These are phyloP conservation scores for Amaranthus hypochondriacus DNA, from an alignment of 148 eudicot species.

Conservation along the genomic window DNA sequence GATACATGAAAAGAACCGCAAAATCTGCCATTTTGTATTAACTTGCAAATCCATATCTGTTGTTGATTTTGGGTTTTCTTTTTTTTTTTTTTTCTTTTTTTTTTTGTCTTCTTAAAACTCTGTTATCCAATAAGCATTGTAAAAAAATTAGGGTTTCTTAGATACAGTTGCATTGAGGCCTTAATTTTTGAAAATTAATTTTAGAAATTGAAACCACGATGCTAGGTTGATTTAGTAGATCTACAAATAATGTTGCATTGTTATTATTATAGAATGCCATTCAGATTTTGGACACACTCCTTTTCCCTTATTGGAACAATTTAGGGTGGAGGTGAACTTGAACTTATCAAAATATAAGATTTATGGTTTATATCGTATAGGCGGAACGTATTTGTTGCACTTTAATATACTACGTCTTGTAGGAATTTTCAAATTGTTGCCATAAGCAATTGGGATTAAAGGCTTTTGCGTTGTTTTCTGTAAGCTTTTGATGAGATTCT, in stretches of 20 bases:
- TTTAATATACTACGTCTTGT: not conserved
- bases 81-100: not conserved
- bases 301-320: not conserved
- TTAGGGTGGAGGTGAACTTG: not conserved
- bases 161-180: too few species aligned
- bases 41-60: not conserved
- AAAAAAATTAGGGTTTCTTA: too few species aligned
- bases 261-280: too few species aligned
- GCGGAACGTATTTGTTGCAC: not conserved
- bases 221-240: too few species aligned
- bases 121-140: too few species aligned
- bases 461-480: not conserved
- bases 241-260: too few species aligned
- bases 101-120: too few species aligned
- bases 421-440: not conserved
- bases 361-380: constrained; percentile 10
- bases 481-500: not conserved
- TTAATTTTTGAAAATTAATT: too few species aligned
- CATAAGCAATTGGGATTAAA: too few species aligned
- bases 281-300: too few species aligned
- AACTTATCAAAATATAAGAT: not conserved
- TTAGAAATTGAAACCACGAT: too few species aligned
- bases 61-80: not conserved
- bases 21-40: not conserved
- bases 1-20: too few species aligned